Percentiles rank a stretch among this genome's conserved stretches.
Conservation (phyloP, 2,329 filamentous ascomycete genomes). For the Diatrype stigma region DNA sequence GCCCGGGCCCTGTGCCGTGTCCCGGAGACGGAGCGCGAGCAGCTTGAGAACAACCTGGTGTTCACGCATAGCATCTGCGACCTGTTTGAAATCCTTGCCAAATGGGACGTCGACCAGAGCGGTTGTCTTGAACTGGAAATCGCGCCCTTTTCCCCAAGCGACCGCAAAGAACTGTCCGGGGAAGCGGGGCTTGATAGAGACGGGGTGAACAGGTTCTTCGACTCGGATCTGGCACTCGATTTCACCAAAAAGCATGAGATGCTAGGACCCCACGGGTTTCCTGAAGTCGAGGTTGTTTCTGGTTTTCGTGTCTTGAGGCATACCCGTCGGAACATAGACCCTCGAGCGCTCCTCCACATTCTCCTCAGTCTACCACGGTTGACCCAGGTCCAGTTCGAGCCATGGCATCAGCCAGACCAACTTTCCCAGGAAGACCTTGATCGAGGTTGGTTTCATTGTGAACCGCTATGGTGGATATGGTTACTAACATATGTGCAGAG, state of each 20-base stretch:
- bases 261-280: slow-evolving; percentile 8
- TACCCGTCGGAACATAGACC: slow-evolving; percentile 9
- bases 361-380: slow-evolving; percentile 8
- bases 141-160: slow-evolving; percentile 18
- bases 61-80: slow-evolving; percentile 21
- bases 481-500: background rate
- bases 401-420: slow-evolving; percentile 10
- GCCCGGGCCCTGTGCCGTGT: slow-evolving; percentile 1
- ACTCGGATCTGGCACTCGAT: slow-evolving; percentile 18
- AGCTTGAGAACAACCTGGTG: slow-evolving; percentile 20
- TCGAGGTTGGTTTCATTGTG: slow-evolving; percentile 4
- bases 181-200: slow-evolving; percentile 17
- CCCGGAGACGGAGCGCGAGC: slow-evolving; percentile 20
- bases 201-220: slow-evolving; percentile 21
- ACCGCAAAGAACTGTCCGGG: slow-evolving; percentile 15
- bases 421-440: slow-evolving; percentile 9
- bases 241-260: slow-evolving; percentile 6
- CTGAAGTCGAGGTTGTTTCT: slow-evolving; percentile 7
- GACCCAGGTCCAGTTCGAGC: slow-evolving; percentile 9
- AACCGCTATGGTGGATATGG: background rate
- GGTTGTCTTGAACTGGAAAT: slow-evolving; percentile 20
- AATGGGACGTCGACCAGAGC: slow-evolving; percentile 13
- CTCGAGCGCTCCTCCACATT: slow-evolving; percentile 7
- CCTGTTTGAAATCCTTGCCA: slow-evolving; percentile 19
- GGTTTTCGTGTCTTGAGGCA: slow-evolving; percentile 8